Evolutionary conservation across 495 filamentous ascomycete genomes (phyloP), one percentile per base, ranked within the genome.

Genomic region (Penicillium soppii): DNA sequence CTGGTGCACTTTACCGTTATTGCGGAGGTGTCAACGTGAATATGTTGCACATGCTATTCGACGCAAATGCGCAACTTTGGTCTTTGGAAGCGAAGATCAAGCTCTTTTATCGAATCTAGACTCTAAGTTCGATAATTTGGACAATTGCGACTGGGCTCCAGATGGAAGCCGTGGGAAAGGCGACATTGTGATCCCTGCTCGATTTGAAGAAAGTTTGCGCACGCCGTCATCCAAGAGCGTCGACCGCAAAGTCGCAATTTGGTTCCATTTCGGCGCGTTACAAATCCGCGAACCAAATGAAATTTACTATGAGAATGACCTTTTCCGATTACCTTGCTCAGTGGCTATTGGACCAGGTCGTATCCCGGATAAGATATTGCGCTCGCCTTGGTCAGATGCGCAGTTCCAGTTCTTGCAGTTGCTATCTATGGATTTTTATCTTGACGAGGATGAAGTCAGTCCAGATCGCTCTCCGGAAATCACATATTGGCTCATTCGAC

Each of bases 1-100:
- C 4, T 81, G 76, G 76, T 74, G 71, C 39, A 74, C 78, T 1
- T 44, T 79, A 7, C 47, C 65, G 1, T 46, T 75, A 3, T 57
- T 81, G 16, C 66, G 71, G 7, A 61, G 61, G 26, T 75, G 73
- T 40, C 73, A 77, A 40, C 51, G 56, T 16, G 66, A 73, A 22
- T 75, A 73, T 36, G 45, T 77, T 20, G 43, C 53, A 6, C 69
- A 73, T 47, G 62, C 56, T 3, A 56, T 75, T 22, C 51, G 51
- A 7, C 59, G 37, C 3, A 66, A 68, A 54, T 65, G 63, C 29
- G 46, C 33, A 4, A 43, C 55, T 5, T 33, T 74, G 0, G 47
- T 61, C 6, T 67, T 74, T 32, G 37, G 42, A 0, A 38, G 57
- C 1, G 59, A 63, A 4, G 68, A 70, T 12, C 32, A 43, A 15